Conservation (phyloP, 176 grass and related monocot genomes). For the Poa annua region DNA sequence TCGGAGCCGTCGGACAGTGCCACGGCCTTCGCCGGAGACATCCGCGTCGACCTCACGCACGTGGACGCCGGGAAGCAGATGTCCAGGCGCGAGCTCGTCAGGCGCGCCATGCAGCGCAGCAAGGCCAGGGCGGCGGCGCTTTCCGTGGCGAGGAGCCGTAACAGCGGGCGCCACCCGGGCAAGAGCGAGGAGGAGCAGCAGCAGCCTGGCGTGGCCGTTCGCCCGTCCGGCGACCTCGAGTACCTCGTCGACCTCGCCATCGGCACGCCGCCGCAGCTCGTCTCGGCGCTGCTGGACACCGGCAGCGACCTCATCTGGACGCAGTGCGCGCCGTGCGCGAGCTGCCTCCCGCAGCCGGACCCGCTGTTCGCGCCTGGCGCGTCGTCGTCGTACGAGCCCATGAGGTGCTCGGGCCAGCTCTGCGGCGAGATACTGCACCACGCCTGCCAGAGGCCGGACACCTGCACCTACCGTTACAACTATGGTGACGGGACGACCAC, state of each 20-base stretch:
- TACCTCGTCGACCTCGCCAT: constrained; percentile 60
- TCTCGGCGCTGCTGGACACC: constrained; percentile 61
- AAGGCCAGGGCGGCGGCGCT: constrained; percentile 50
- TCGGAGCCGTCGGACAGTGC: background rate
- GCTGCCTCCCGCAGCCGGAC: constrained; percentile 54
- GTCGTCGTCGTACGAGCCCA: constrained; percentile 60
- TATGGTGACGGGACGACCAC: constrained; percentile 65
- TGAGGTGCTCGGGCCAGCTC: constrained; percentile 55
- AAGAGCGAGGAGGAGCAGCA: background rate
- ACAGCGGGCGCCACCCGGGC: background rate
- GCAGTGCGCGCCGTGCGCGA: constrained; percentile 73
- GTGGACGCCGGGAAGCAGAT: constrained; percentile 52
- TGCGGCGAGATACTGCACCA: constrained; percentile 48
- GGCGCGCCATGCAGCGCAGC: constrained; percentile 52
- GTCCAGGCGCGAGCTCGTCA: constrained; percentile 53
- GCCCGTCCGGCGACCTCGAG: constrained; percentile 53
- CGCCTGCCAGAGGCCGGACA: constrained; percentile 46
- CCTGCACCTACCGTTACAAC: constrained; percentile 63
- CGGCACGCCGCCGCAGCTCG: constrained; percentile 59
- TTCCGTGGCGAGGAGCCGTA: constrained; percentile 23
- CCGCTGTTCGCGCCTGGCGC: constrained; percentile 48
- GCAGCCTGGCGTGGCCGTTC: constrained; percentile 33
- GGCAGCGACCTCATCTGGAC: constrained; percentile 88
- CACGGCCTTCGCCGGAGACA: constrained; percentile 16
- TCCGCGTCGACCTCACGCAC: constrained; percentile 48